phyloP scores from a whole-genome alignment of 768 basidiomycete genomes.

The Suillus variegatus region DNA sequence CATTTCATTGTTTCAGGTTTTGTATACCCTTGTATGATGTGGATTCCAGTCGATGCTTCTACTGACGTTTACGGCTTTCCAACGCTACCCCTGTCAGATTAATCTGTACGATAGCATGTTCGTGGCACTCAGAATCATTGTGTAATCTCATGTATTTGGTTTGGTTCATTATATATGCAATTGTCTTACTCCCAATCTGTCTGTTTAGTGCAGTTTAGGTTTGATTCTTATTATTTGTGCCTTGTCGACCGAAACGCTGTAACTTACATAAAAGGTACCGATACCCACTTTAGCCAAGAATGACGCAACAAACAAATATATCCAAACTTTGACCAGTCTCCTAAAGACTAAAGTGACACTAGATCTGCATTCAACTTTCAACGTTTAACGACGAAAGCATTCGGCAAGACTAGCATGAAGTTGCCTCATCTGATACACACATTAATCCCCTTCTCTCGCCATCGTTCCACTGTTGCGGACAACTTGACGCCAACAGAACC shows the following conservation, averaged over 20 bases:
- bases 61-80: conserved; percentile 8
- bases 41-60: background rate
- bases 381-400: too few relatives aligned
- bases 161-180: background rate
- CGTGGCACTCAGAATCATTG: background rate
- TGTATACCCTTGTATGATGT: conserved; percentile 7
- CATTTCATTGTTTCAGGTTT: background rate
- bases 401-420: too few relatives aligned
- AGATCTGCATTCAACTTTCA: too few relatives aligned
- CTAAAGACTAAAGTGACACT: too few relatives aligned
- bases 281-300: too few relatives aligned
- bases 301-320: too few relatives aligned
- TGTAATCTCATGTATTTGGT: background rate
- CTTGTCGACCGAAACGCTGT: background rate
- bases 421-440: too few relatives aligned
- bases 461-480: too few relatives aligned
- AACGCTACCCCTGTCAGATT: conserved; percentile 4
- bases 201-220: background rate
- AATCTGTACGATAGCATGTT: conserved; percentile 8
- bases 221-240: background rate
- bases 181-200: background rate
- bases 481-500: too few relatives aligned
- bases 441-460: too few relatives aligned
- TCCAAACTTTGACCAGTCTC: too few relatives aligned
- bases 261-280: too few relatives aligned